Base-by-base conservation (phyloP, 805 yeast genomes). In the Suhomyces sp. region DNA sequence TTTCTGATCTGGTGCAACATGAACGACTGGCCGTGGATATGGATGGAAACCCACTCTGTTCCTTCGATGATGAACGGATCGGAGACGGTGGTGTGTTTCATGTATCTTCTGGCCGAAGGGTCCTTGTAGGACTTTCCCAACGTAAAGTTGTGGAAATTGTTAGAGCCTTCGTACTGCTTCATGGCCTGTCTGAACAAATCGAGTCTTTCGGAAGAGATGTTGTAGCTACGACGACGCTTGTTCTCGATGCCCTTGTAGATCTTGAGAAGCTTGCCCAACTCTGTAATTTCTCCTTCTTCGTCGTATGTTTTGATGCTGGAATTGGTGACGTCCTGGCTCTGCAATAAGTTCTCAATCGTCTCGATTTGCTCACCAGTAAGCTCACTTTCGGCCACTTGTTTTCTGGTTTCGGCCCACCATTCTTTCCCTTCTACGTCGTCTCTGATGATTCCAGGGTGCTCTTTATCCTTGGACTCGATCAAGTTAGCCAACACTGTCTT, bases 1-100 rank as follows among this genome's bases (percentile, higher is more conserved):
- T 94, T 94, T 67, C 99, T 85, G 65, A 94, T 94, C 78, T 93
- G 99, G 72, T 93, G 98, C 57, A 94, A 79, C 98, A 94, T 94
- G 71, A 94, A 94, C 3, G 97, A 90, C 73, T 94, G 99, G 6
- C 99, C 99, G 69, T 94, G 99, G 59, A 94, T 90, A 74, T 93
- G 92, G 64, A 94, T 87, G 1, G 97, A 89, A 2, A 90, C 81
- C 99, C 99, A 94, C 67, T 94, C 98, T 6, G 97, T 91, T 46
- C 89, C 91, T 64, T 92, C 89, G 59, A 93, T 92, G 49, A 90
- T 86, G 68, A 90, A 89, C 2, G 98, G 98, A 2, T 89, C 96
- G 15, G 91, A 82, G 0, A 90, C 96, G 0, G 81, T 78, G 47
- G 93, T 79, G 17, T 81, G 73, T 63, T 88, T 88, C 90, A 94